These are phyloP conservation scores for Aspergillus taichungensis DNA, from an alignment of 495 filamentous ascomycete species.

Conservation along the genomic window DNA sequence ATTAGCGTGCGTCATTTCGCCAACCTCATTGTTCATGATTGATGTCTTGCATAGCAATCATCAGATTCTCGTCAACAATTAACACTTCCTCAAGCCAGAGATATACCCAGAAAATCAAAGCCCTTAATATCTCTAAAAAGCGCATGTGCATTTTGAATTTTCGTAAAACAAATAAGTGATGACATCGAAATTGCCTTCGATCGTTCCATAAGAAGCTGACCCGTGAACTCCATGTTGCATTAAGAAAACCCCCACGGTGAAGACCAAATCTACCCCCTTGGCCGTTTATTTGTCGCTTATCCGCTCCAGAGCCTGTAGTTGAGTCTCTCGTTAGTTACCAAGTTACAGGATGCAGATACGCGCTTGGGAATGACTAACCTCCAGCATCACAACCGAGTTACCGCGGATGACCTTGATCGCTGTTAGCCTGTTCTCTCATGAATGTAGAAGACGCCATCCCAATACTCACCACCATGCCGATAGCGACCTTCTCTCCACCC, in stretches of 20 bases:
- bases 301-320: conserved; percentile 47
- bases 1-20: background rate
- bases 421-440: background rate
- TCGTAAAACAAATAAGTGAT: conserved; percentile 15
- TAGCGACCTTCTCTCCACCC: conserved; percentile 79
- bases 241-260: conserved; percentile 16
- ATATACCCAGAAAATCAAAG: background rate
- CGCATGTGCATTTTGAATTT: conserved; percentile 3
- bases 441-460: background rate
- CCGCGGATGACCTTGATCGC: conserved; percentile 62
- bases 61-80: conserved; percentile 3
- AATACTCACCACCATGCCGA: conserved; percentile 81
- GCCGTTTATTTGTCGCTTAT: conserved; percentile 43
- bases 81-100: background rate
- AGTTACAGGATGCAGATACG: too few species aligned
- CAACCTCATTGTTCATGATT: conserved; percentile 1
- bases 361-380: conserved; percentile 42
- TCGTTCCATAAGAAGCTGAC: conserved; percentile 33
- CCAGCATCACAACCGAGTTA: conserved; percentile 94
- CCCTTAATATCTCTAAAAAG: background rate
- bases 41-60: conserved; percentile 11
- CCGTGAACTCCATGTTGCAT: conserved; percentile 35
- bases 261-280: conserved; percentile 5
- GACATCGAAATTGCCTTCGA: conserved; percentile 24
- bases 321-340: conserved; percentile 14